Percentiles rank a stretch among this genome's conserved stretches.
These are phyloP conservation scores for Lasiosphaeria miniovina DNA, from an alignment of 495 filamentous ascomycete genomes.

Conservation along the genomic window DNA sequence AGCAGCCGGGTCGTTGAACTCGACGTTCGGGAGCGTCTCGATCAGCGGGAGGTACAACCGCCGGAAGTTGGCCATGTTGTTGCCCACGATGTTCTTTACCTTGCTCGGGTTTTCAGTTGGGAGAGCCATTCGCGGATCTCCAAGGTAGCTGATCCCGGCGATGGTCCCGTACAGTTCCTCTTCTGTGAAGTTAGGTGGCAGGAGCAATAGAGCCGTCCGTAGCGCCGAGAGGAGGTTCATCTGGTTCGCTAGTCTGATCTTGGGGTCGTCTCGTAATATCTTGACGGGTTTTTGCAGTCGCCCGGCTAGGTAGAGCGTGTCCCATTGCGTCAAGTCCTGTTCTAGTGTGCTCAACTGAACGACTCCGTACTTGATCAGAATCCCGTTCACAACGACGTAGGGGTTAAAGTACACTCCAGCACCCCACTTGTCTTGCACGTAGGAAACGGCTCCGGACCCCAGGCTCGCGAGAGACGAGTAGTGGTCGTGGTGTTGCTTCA, in stretches of 20 bases:
- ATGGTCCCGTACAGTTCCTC: constrained; percentile 85
- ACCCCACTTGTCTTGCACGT: constrained; percentile 82
- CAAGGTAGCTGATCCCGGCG: constrained; percentile 86
- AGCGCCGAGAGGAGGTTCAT: constrained; percentile 90
- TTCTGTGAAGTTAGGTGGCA: constrained; percentile 82
- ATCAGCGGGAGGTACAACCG: constrained; percentile 86
- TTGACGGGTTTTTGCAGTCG: constrained; percentile 97
- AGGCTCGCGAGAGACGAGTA: constrained; percentile 85
- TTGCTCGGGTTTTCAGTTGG: constrained; percentile 89
- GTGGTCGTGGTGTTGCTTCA: constrained; percentile 83
- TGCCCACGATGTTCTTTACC: constrained; percentile 85
- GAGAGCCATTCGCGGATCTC: constrained; percentile 88
- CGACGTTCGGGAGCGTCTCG: constrained; percentile 81
- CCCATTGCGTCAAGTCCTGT: constrained; percentile 80
- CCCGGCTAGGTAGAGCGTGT: constrained; percentile 89
- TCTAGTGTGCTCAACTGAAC: constrained; percentile 89
- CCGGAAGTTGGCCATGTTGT: constrained; percentile 88
- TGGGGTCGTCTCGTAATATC: constrained; percentile 89
- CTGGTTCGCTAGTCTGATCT: constrained; percentile 88
- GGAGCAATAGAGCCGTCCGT: constrained; percentile 80
- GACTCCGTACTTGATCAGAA: constrained; percentile 94
- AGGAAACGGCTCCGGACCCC: constrained; percentile 76
- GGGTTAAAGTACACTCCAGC: constrained; percentile 98
- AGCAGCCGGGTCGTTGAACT: constrained; percentile 68
- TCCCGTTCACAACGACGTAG: constrained; percentile 92